phyloP scores from a whole-genome alignment of 169 alveolate species.

The Fabrea salina region DNA sequence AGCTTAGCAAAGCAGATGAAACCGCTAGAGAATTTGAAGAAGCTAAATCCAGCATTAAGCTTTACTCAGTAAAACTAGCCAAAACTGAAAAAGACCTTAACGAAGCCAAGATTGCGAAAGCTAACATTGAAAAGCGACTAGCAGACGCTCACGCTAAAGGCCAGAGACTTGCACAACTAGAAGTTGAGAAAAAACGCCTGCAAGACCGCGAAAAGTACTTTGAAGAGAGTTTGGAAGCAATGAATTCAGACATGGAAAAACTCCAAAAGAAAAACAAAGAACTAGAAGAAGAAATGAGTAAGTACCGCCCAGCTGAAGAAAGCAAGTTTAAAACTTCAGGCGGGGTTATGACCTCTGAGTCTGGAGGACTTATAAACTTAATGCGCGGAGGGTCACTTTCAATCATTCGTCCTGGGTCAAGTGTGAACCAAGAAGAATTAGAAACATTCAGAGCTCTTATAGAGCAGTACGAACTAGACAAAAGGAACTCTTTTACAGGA shows the following conservation, averaged over 20 bases:
- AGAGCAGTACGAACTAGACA: constrained; percentile 1
- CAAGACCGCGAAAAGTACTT: constrained; percentile 16
- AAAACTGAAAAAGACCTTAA: constrained; percentile 7
- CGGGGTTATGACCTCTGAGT: neutral
- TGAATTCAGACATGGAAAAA: constrained; percentile 6
- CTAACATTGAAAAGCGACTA: neutral
- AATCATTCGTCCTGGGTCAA: neutral
- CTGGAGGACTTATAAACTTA: constrained; percentile 28
- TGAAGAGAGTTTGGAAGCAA: constrained; percentile 21
- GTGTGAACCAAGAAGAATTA: neutral
- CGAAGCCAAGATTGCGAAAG: neutral
- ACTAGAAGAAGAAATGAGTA: neutral
- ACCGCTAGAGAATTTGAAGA: constrained; percentile 21
- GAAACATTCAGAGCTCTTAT: constrained; percentile 22
- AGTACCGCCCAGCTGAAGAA: neutral
- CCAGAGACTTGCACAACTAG: constrained; percentile 19
- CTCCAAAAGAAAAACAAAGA: neutral
- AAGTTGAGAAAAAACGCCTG: constrained; percentile 18
- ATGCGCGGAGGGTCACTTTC: constrained; percentile 13
- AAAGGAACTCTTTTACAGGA: neutral
- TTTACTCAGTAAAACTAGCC: neutral
- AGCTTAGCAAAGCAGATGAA: neutral
- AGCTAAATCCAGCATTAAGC: neutral
- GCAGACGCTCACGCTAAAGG: constrained; percentile 34
- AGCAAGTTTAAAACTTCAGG: neutral